phyloP scores from a whole-genome alignment of 2,329 filamentous ascomycete species.

The Juglanconis sp. region DNA sequence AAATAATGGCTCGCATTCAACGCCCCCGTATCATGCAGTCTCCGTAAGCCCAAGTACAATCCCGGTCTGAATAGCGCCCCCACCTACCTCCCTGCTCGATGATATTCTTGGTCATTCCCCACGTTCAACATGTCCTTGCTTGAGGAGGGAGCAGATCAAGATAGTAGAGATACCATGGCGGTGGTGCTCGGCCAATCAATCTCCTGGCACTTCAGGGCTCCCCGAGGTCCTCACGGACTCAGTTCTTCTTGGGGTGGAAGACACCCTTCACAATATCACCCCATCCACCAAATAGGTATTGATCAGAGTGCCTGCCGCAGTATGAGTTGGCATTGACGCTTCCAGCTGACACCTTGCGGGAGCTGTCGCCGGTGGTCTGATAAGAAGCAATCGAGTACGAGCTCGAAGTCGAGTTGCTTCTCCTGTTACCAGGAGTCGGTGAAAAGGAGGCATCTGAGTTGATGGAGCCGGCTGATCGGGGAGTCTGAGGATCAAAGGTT shows the following conservation, averaged over 20 bases:
- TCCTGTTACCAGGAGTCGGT: background rate
- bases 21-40: background rate
- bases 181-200: background rate
- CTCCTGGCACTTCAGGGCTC: background rate
- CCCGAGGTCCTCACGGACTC: background rate
- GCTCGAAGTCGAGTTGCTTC: background rate
- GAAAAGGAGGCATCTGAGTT: background rate
- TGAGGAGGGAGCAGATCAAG: too few relatives aligned
- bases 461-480: background rate
- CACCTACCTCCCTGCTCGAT: background rate
- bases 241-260: conserved; percentile 35
- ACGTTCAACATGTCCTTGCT: background rate
- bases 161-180: too few relatives aligned
- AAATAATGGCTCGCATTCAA: background rate
- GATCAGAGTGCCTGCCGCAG: conserved; percentile 53
- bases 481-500: background rate
- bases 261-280: conserved; percentile 42
- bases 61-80: background rate
- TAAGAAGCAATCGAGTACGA: conserved; percentile 1
- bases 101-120: background rate
- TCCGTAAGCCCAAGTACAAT: background rate
- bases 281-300: conserved; percentile 48
- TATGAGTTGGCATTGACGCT: conserved; percentile 37
- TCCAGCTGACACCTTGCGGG: conserved; percentile 6
- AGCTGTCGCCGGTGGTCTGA: background rate